Conservation (phyloP, 2,329 filamentous ascomycete species). For the Fusarium camptoceras region DNA sequence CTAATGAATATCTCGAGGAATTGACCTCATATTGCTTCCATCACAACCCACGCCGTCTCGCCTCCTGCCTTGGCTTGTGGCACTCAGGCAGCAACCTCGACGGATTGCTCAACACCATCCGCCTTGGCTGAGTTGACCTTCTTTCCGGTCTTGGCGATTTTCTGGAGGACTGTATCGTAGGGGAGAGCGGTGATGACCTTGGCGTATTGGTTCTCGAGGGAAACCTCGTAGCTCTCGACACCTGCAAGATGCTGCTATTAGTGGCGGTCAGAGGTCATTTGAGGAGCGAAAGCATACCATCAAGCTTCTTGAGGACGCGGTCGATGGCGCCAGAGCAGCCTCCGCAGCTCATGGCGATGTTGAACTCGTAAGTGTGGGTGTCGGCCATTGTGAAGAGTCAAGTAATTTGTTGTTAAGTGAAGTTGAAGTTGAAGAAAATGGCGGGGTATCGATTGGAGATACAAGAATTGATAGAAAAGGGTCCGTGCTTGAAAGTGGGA, state of each 20-base stretch:
- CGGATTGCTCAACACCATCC: constrained; percentile 70
- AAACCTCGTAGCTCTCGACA: constrained; percentile 87
- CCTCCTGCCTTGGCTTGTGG: neutral
- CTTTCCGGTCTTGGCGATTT: constrained; percentile 97
- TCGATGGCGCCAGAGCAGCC: constrained; percentile 96
- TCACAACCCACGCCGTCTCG: constrained; percentile 4
- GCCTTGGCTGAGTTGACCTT: constrained; percentile 82
- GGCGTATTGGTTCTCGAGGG: constrained; percentile 86
- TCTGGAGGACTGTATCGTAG: constrained; percentile 85
- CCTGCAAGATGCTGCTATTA: constrained; percentile 62
- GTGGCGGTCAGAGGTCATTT: neutral
- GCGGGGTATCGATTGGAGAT: constrained; percentile 37
- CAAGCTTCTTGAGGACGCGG: constrained; percentile 90
- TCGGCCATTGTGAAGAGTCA: constrained; percentile 69
- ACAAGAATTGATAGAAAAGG: constrained; percentile 1
- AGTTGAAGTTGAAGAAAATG: constrained; percentile 20
- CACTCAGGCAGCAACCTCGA: constrained; percentile 56
- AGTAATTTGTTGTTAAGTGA: neutral
- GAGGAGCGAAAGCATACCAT: constrained; percentile 68
- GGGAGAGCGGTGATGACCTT: constrained; percentile 77
- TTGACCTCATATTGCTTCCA: constrained; percentile 7
- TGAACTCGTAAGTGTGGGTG: constrained; percentile 93
- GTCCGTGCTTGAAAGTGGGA: constrained; percentile 22
- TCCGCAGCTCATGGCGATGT: constrained; percentile 92
- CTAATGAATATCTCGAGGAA: constrained; percentile 36